Conservation (phyloP, 441 rosid genomes). For the Lepidium campestre region DNA sequence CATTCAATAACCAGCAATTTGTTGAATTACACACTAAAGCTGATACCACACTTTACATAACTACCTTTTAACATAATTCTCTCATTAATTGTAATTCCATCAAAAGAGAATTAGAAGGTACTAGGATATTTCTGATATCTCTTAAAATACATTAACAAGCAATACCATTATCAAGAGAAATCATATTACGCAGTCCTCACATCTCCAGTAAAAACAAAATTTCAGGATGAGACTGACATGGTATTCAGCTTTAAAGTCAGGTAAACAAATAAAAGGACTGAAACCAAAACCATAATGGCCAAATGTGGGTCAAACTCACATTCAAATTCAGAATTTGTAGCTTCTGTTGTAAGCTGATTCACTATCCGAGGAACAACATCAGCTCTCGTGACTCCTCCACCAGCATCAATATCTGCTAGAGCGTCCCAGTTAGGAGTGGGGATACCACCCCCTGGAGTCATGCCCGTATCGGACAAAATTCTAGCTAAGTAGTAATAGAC, state of each 20-base stretch:
- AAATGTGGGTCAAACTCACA: slow-evolving; percentile 41
- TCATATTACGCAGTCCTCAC: not conserved
- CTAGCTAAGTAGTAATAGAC: slow-evolving; percentile 98
- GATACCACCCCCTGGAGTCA: slow-evolving; percentile 95
- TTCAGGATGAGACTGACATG: not conserved
- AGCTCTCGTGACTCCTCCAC: slow-evolving; percentile 98
- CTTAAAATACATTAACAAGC: not conserved
- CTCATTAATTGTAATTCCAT: not conserved
- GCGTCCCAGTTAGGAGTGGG: slow-evolving; percentile 99
- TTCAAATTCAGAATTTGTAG: slow-evolving; percentile 69
- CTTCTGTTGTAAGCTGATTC: slow-evolving; percentile 69
- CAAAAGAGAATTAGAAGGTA: not conserved
- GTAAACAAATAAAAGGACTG: not conserved
- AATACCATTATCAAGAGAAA: slow-evolving; percentile 5
- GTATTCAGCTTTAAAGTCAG: not conserved
- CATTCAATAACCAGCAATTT: slow-evolving; percentile 6
- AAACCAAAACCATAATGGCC: not conserved
- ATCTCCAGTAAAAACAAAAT: not conserved
- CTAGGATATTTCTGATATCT: not conserved
- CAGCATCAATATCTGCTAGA: slow-evolving; percentile 93
- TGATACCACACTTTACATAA: slow-evolving; percentile 7
- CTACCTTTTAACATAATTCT: not conserved
- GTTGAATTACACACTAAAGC: not conserved
- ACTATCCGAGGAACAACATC: slow-evolving; percentile 94
- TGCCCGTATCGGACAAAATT: slow-evolving; percentile 86